Conservation (phyloP, 2,329 filamentous ascomycete genomes). For the Trichoderma asperellum region DNA sequence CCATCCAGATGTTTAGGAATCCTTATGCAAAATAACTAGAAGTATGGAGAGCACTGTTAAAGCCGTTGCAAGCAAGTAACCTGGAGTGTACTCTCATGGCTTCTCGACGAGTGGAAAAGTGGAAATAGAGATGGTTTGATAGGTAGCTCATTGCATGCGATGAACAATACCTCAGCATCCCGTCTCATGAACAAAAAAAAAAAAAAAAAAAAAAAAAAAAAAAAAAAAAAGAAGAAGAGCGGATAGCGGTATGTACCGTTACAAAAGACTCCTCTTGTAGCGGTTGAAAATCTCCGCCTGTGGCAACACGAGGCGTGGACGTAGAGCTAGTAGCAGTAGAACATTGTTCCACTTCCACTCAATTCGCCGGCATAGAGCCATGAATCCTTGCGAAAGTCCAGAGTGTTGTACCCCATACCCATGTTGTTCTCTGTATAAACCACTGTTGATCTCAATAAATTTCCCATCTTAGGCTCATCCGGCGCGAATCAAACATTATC, state of each 20-base stretch:
- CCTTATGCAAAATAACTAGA: too few species aligned
- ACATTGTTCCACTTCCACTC: neutral
- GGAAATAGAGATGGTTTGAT: neutral
- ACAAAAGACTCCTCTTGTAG: neutral
- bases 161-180: neutral
- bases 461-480: neutral
- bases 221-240: neutral
- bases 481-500: neutral
- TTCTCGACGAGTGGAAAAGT: neutral
- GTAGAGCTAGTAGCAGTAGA: neutral
- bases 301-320: neutral
- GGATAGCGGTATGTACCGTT: neutral
- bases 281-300: neutral
- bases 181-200: neutral
- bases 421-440: neutral
- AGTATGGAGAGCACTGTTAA: neutral
- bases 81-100: neutral
- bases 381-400: neutral
- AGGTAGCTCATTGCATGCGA: neutral
- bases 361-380: conserved; percentile 1
- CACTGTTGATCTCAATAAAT: neutral
- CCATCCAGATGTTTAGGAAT: neutral
- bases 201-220: neutral
- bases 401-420: neutral
- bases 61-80: neutral